Percentiles rank a stretch among this genome's conserved stretches.
Conservation (phyloP, 108 stramenopile species). For the Thalassiosira profunda region DNA sequence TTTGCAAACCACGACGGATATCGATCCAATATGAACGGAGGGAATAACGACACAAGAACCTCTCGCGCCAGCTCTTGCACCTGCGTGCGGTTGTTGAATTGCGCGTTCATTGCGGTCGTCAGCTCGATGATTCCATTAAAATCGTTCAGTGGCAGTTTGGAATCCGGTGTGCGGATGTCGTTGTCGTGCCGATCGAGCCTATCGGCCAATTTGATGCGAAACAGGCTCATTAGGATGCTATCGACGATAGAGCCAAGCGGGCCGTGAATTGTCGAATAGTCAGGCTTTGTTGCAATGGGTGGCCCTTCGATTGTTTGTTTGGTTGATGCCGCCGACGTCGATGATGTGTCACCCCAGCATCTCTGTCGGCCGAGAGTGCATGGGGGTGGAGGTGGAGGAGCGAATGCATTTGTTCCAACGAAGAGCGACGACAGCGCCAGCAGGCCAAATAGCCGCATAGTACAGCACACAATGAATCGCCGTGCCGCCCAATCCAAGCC, state of each 20-base stretch:
- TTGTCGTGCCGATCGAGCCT: constrained; percentile 30
- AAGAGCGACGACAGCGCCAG: too few relatives aligned
- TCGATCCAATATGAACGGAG: constrained; percentile 35
- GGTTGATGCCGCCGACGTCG: background rate
- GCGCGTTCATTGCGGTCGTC: constrained; percentile 62
- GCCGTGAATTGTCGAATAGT: constrained; percentile 75
- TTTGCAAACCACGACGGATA: constrained; percentile 83
- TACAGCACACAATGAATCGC: too few relatives aligned
- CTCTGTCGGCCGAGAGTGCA: too few relatives aligned
- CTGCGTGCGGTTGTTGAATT: constrained; percentile 49
- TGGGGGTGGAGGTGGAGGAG: too few relatives aligned
- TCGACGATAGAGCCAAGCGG: constrained; percentile 72
- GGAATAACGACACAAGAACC: constrained; percentile 53
- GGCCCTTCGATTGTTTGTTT: constrained; percentile 54
- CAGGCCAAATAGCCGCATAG: too few relatives aligned
- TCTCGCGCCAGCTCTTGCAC: constrained; percentile 67
- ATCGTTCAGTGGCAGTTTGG: constrained; percentile 49
- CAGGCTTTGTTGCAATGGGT: constrained; percentile 65
- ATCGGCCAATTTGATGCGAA: constrained; percentile 63
- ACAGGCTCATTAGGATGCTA: constrained; percentile 57
- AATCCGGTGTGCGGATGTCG: constrained; percentile 27
- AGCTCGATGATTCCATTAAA: constrained; percentile 77
- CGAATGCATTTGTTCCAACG: too few relatives aligned
- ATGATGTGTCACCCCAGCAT: too few relatives aligned
- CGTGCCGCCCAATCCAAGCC: too few relatives aligned